phyloP scores from a whole-genome alignment of 805 yeast species.

The Saccharomycopsis javanensis region DNA sequence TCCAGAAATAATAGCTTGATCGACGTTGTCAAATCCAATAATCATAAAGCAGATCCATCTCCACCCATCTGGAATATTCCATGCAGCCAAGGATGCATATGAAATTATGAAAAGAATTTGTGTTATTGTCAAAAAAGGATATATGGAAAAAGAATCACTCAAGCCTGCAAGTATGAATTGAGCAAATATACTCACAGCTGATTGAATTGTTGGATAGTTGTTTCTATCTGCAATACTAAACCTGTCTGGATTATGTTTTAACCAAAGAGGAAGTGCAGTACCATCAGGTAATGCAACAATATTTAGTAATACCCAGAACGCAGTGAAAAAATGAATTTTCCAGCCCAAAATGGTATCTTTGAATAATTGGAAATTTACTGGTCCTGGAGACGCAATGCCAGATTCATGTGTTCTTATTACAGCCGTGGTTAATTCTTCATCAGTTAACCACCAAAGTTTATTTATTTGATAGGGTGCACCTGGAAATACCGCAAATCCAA shows the following conservation, averaged over 20 bases:
- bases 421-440: slow-evolving; percentile 27
- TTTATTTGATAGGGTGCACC: slow-evolving; percentile 27
- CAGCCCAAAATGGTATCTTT: slow-evolving; percentile 41
- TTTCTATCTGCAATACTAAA: slow-evolving; percentile 36
- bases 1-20: background rate
- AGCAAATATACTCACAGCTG: slow-evolving; percentile 41
- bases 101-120: slow-evolving; percentile 45
- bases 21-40: background rate
- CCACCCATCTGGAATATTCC: slow-evolving; percentile 38
- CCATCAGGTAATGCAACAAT: slow-evolving; percentile 34
- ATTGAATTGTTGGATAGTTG: slow-evolving; percentile 42
- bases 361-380: slow-evolving; percentile 42
- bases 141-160: slow-evolving; percentile 44
- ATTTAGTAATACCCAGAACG: slow-evolving; percentile 46
- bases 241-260: slow-evolving; percentile 28
- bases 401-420: slow-evolving; percentile 19
- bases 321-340: slow-evolving; percentile 45
- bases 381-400: slow-evolving; percentile 22
- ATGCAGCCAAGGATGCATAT: slow-evolving; percentile 41
- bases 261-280: slow-evolving; percentile 48
- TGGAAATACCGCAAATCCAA: slow-evolving; percentile 30
- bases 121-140: slow-evolving; percentile 32
- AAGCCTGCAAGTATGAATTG: slow-evolving; percentile 37
- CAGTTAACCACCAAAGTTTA: slow-evolving; percentile 26
- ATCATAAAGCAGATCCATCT: background rate